These are phyloP conservation scores for Lachnellula suecica DNA, from an alignment of 2,329 filamentous ascomycete genomes.

Conservation along the genomic window DNA sequence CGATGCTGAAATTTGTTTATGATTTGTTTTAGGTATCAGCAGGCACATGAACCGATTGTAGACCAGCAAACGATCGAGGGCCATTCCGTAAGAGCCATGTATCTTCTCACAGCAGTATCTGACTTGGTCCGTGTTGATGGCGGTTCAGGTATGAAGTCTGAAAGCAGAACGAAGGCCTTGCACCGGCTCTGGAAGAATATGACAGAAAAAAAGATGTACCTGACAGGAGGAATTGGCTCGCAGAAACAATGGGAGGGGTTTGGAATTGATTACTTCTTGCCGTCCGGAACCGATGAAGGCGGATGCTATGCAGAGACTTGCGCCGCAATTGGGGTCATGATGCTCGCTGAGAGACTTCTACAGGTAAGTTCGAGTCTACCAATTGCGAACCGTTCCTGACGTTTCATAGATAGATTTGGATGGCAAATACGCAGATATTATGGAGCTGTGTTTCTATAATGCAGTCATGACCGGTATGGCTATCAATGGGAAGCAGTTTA, in stretches of 20 bases:
- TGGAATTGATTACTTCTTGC: constrained; percentile 57
- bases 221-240: constrained; percentile 60
- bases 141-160: neutral
- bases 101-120: constrained; percentile 57
- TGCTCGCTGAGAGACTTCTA: constrained; percentile 56
- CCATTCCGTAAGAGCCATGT: constrained; percentile 60
- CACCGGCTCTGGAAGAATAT: constrained; percentile 57
- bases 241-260: constrained; percentile 61
- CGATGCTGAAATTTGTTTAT: constrained; percentile 29
- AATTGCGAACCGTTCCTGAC: constrained; percentile 1
- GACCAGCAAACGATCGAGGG: constrained; percentile 56
- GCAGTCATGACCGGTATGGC: constrained; percentile 58
- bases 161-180: constrained; percentile 34
- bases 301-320: constrained; percentile 64
- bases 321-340: constrained; percentile 58
- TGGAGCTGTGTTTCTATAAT: constrained; percentile 63
- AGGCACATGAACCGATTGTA: constrained; percentile 54
- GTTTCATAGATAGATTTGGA: constrained; percentile 45
- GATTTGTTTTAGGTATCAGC: constrained; percentile 50
- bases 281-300: constrained; percentile 57
- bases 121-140: constrained; percentile 47
- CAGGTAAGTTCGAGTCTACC: constrained; percentile 35
- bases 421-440: constrained; percentile 53
- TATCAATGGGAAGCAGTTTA: constrained; percentile 55
- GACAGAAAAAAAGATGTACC: constrained; percentile 60